Evolutionary conservation across 2,329 filamentous ascomycete species (phyloP).

Genomic region (Penicillium sp.): DNA sequence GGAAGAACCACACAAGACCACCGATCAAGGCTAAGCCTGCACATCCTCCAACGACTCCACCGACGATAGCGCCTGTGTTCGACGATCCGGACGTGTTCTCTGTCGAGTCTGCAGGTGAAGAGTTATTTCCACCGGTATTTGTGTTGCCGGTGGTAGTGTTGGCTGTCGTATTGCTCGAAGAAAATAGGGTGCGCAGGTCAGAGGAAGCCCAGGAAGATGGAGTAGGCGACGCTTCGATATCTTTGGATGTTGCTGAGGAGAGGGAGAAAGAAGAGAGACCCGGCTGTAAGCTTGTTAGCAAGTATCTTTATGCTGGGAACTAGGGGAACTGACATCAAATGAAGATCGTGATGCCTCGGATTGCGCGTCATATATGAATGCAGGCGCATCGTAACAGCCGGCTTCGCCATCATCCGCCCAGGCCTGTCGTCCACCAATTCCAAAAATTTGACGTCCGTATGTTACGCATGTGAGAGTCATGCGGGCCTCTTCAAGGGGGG

Average conservation of each 20-base stretch:
- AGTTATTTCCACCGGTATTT: not conserved
- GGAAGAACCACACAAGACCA: not conserved
- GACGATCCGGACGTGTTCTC: not conserved
- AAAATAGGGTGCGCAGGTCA: not conserved
- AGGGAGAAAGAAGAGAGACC: slow-evolving; percentile 7
- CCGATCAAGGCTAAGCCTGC: slow-evolving; percentile 10
- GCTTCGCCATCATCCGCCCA: slow-evolving; percentile 7
- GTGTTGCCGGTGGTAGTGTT: not conserved
- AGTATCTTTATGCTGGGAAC: not conserved
- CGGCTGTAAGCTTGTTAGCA: slow-evolving; percentile 1
- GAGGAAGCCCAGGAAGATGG: slow-evolving; percentile 1
- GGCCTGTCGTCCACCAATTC: slow-evolving; percentile 14
- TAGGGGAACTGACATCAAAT: slow-evolving; percentile 9
- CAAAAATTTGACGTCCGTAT: slow-evolving; percentile 17
- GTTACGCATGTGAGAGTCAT: slow-evolving; percentile 14
- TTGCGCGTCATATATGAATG: slow-evolving; percentile 17
- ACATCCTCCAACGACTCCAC: slow-evolving; percentile 16
- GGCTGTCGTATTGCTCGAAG: not conserved
- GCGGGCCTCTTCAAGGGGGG: slow-evolving; percentile 7
- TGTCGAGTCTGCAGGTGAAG: not conserved
- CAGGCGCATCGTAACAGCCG: slow-evolving; percentile 14
- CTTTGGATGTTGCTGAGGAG: slow-evolving; percentile 2
- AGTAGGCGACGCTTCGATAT: slow-evolving; percentile 10
- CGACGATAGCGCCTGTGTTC: slow-evolving; percentile 8
- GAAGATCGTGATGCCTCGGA: slow-evolving; percentile 4